phyloP scores from a whole-genome alignment of 1,284 basidiomycete species.

The Puccinia novopanici region DNA sequence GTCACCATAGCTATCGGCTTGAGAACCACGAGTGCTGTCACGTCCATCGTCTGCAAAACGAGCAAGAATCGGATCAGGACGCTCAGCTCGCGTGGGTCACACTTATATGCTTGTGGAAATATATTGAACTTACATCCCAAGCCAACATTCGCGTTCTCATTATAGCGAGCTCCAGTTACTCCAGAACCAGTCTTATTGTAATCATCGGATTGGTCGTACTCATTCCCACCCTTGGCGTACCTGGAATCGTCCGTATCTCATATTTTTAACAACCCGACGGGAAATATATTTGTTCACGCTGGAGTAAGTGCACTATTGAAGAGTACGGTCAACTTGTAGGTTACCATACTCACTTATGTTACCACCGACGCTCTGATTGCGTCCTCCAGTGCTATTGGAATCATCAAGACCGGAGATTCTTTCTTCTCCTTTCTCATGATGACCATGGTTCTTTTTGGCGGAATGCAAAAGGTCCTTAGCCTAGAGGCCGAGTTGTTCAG shows the following conservation, averaged over 20 bases:
- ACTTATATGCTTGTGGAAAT: not conserved
- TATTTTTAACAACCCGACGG: not conserved
- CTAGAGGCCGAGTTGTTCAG: not conserved
- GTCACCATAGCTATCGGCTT: constrained; percentile 31
- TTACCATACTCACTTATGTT: not conserved
- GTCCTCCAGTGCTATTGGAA: constrained; percentile 4
- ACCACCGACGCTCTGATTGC: not conserved
- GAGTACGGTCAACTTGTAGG: not conserved
- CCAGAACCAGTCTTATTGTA: not conserved
- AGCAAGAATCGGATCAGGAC: not conserved
- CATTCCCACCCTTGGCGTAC: not conserved
- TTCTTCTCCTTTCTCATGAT: constrained; percentile 1
- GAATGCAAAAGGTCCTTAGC: constrained; percentile 13
- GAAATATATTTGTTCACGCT: not conserved
- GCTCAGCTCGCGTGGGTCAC: no score
- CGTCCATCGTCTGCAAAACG: constrained; percentile 1
- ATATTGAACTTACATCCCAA: not conserved
- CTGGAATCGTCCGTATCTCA: constrained; percentile 10
- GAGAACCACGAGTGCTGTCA: constrained; percentile 15
- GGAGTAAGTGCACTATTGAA: not conserved
- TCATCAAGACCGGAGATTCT: not conserved
- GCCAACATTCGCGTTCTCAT: constrained; percentile 4
- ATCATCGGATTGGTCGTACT: not conserved
- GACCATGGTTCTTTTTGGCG: not conserved
- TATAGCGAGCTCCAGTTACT: not conserved